Evolutionary conservation across 1,284 basidiomycete species (phyloP).

Genomic region (Takashimella tepidaria): DNA sequence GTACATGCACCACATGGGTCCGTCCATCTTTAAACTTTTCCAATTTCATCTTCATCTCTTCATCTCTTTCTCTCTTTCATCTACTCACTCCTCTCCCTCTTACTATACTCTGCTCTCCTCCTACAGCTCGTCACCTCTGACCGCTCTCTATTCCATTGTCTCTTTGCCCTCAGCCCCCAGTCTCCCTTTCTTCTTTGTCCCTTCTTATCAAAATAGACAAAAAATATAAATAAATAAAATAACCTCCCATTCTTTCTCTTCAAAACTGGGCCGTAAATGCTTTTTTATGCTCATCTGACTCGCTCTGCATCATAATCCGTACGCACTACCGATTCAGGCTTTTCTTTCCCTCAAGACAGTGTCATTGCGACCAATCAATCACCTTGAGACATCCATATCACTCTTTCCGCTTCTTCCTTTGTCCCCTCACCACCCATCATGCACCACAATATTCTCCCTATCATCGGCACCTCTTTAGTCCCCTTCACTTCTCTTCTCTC

Average conservation of each 20-base stretch:
- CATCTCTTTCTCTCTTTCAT: neutral
- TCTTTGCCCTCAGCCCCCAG: too few relatives aligned
- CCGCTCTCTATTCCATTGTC: neutral
- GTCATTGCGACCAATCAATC: too few relatives aligned
- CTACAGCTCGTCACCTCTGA: too few relatives aligned
- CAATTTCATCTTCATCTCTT: neutral
- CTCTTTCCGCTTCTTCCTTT: too few relatives aligned
- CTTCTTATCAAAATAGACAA: too few relatives aligned
- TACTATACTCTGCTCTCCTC: neutral
- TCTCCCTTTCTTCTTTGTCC: too few relatives aligned
- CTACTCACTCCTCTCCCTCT: neutral
- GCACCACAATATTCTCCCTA: conserved; percentile 6
- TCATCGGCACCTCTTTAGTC: conserved; percentile 31
- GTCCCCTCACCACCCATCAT: neutral
- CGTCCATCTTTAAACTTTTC: neutral
- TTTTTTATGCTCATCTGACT: neutral
- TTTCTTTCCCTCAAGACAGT: too few relatives aligned
- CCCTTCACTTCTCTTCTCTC: conserved; percentile 33
- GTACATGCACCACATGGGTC: too few relatives aligned
- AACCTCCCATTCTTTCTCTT: neutral
- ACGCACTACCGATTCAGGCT: too few relatives aligned
- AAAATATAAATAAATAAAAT: too few relatives aligned
- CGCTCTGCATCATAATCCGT: neutral
- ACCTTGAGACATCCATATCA: too few relatives aligned
- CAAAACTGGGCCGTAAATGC: neutral